A percentile compares a stretch with the other conserved stretches of the same genome.
These are phyloP conservation scores for Pestalotiopsis fici DNA, from an alignment of 2,329 filamentous ascomycete genomes.

Conservation along the genomic window DNA sequence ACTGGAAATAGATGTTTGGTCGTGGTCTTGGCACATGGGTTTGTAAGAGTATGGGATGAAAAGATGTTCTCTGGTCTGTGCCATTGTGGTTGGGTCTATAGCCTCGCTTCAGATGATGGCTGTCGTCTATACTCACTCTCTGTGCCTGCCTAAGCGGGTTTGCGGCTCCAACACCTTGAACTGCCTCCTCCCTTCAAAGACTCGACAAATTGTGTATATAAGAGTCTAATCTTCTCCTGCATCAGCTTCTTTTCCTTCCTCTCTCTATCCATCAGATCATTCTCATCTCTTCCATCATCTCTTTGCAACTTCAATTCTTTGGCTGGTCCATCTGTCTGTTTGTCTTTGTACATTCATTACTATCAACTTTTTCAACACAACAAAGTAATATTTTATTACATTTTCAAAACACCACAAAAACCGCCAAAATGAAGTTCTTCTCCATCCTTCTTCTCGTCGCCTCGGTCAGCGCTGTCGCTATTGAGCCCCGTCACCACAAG, in stretches of 20 bases:
- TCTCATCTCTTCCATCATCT: background rate
- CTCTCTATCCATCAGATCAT: background rate
- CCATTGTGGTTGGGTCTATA: background rate
- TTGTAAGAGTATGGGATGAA: conserved; percentile 1
- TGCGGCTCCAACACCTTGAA: background rate
- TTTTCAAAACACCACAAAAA: background rate
- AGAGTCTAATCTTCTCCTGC: background rate
- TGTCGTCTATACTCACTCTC: background rate
- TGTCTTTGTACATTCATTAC: background rate
- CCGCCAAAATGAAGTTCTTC: conserved; percentile 13
- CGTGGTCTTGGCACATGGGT: background rate
- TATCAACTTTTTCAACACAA: background rate
- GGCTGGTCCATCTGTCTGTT: conserved; percentile 8
- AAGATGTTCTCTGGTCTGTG: background rate
- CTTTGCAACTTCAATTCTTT: conserved; percentile 7
- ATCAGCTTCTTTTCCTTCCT: background rate
- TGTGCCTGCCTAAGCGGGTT: background rate
- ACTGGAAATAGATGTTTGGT: conserved; percentile 2
- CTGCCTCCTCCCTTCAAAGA: background rate
- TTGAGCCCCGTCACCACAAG: conserved; percentile 10
- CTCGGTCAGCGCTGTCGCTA: conserved; percentile 8
- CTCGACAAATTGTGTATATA: background rate
- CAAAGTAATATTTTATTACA: background rate
- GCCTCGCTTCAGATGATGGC: background rate
- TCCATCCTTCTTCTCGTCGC: conserved; percentile 5